Evolutionary conservation across 495 filamentous ascomycete genomes (phyloP).

Genomic region (Podospora bellae-mahoneyi): DNA sequence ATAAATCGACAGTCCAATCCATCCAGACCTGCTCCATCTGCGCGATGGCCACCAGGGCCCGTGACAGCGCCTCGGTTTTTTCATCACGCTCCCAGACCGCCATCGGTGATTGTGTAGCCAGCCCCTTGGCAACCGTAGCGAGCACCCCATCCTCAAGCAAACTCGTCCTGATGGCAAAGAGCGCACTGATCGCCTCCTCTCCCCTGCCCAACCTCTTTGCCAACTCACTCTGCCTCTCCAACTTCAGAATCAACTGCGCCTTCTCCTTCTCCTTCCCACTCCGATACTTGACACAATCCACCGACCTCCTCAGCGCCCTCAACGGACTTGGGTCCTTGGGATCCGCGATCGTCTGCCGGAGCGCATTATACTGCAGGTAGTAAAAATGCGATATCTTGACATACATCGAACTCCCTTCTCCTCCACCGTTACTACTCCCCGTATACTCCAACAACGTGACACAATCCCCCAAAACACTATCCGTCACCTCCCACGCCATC

Average conservation of each 20-base stretch:
- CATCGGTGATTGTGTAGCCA: constrained; percentile 34
- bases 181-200: constrained; percentile 43
- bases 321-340: constrained; percentile 43
- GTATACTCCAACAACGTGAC: constrained; percentile 49
- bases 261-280: constrained; percentile 41
- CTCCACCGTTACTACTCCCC: constrained; percentile 30
- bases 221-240: constrained; percentile 50
- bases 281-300: constrained; percentile 47
- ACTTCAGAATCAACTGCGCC: constrained; percentile 45
- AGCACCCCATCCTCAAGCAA: constrained; percentile 47
- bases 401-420: constrained; percentile 42
- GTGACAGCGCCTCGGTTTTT: constrained; percentile 42
- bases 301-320: constrained; percentile 47
- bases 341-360: constrained; percentile 36
- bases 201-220: constrained; percentile 35
- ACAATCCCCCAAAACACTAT: constrained; percentile 55
- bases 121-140: constrained; percentile 32
- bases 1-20: constrained; percentile 44
- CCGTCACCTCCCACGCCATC: constrained; percentile 49
- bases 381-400: constrained; percentile 75
- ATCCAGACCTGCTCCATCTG: constrained; percentile 45
- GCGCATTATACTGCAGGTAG: constrained; percentile 55
- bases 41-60: constrained; percentile 44
- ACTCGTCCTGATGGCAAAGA: constrained; percentile 43
- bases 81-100: constrained; percentile 39